Conservation (phyloP, 2,329 filamentous ascomycete species). For the Xylaria sp. region DNA sequence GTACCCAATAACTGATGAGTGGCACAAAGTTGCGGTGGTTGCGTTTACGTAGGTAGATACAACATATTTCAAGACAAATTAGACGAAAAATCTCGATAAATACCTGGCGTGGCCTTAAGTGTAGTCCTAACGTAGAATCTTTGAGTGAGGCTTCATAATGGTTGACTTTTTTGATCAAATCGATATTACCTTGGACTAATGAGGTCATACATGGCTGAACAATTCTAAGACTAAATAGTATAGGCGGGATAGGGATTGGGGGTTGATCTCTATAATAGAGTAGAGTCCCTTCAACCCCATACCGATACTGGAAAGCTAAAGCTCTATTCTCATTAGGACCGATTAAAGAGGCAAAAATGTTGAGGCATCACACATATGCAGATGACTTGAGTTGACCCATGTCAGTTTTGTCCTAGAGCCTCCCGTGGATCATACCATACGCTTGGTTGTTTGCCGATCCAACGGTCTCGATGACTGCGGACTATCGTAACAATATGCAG, state of each 20-base stretch:
- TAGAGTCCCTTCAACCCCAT: neutral
- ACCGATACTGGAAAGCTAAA: no score
- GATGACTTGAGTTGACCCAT: neutral
- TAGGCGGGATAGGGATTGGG: neutral
- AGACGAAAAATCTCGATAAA: neutral
- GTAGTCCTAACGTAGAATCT: neutral
- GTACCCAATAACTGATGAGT: conserved; percentile 53
- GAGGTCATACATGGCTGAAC: neutral
- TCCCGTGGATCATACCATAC: neutral
- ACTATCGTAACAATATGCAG: neutral
- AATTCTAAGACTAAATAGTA: neutral
- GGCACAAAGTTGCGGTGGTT: neutral
- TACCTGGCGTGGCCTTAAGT: neutral
- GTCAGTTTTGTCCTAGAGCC: neutral
- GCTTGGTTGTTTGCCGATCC: neutral
- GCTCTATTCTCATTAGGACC: conserved; percentile 1
- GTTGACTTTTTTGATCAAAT: neutral
- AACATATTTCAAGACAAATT: neutral
- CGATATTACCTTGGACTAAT: neutral
- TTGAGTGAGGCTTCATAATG: neutral
- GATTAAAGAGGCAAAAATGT: neutral
- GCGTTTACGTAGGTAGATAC: neutral
- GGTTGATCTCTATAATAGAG: neutral
- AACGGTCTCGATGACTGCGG: neutral
- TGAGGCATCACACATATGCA: neutral